Base-by-base conservation (phyloP, 441 rosid genomes). In the California macrophylla region DNA sequence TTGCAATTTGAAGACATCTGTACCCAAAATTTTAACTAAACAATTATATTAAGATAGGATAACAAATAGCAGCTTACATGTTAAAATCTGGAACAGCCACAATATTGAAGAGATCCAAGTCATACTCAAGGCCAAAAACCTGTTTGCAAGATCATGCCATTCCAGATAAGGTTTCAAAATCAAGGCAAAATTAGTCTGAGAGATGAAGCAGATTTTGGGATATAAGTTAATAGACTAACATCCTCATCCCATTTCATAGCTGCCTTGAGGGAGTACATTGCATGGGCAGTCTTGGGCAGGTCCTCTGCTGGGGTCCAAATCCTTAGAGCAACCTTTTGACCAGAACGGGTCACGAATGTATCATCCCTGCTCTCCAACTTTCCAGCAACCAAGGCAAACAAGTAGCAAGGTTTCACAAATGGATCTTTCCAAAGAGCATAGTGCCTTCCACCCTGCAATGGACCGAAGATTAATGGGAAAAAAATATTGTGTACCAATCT, bases 171-270 rank as follows among this genome's bases (percentile, higher is more conserved):
- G 52, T 4, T 54, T 73, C 64, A 69, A 64, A 72, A 70, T 40
- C 29, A 66, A 28, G 69, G 71, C 20, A 54, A 54, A 50, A 54
- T 6, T 54, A 54, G 26, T 54, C 21, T 54, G 61, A 18, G 13
- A 54, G 6, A 42, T 42, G 26, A 54, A 54, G 7, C 25, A 54
- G 7, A 54, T 20, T 20, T 20, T 13, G 21, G 12, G 13, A 54
- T 47, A 64, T 66, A 50, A 65, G 56, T 54, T 45, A 73, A 68
- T 63, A 78, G 65, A 82, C 91, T 70, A 21, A 94, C 99, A 76
- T 92, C 97, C 75, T 94, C 99, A 26, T 94, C 99, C 99, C 98
- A 94, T 80, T 92, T 94, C 98, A 92, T 94, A 47, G 99, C 87
- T 9, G 96, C 97, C 78, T 92, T 94, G 64, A 94, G 86, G 18